Evolutionary conservation across 2,329 filamentous ascomycete genomes (phyloP).

Genomic region (Paecilomyces sp.): DNA sequence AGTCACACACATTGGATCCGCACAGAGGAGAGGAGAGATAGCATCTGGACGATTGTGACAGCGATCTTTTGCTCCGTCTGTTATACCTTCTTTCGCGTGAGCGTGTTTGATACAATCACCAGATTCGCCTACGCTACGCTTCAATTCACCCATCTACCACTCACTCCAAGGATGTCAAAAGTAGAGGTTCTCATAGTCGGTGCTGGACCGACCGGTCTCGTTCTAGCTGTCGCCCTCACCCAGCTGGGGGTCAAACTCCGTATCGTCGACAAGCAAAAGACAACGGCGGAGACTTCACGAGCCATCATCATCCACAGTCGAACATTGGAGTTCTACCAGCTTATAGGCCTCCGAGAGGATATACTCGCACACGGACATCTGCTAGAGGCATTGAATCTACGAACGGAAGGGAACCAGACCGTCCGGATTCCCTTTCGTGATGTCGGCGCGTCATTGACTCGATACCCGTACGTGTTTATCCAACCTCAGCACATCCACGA

Average conservation of each 20-base stretch:
- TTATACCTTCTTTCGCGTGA: not conserved
- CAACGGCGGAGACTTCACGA: conserved; percentile 28
- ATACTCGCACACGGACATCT: conserved; percentile 31
- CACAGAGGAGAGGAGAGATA: not conserved
- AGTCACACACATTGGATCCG: not conserved
- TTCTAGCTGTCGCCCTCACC: conserved; percentile 41
- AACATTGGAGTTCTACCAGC: conserved; percentile 44
- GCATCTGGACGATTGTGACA: not conserved
- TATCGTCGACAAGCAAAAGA: conserved; percentile 41
- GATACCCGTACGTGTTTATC: conserved; percentile 22
- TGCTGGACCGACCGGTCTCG: conserved; percentile 39
- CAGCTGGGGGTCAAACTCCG: conserved; percentile 40
- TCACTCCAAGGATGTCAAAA: not conserved
- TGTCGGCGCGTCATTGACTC: conserved; percentile 18
- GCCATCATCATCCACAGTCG: conserved; percentile 43
- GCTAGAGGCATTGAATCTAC: conserved; percentile 32
- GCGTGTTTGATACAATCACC: not conserved
- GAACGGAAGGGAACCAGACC: conserved; percentile 16
- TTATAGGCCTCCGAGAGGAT: conserved; percentile 33
- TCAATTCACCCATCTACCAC: not conserved
- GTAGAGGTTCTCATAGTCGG: conserved; percentile 38
- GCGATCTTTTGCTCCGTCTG: too few relatives aligned
- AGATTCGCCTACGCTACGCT: not conserved
- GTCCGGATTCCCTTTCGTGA: conserved; percentile 16
- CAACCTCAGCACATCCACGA: conserved; percentile 24